Evolutionary conservation across 129 eudicot genomes (phyloP), one percentile per base, ranked within the genome.

Genomic region (Centrapalus pauciflorus): DNA sequence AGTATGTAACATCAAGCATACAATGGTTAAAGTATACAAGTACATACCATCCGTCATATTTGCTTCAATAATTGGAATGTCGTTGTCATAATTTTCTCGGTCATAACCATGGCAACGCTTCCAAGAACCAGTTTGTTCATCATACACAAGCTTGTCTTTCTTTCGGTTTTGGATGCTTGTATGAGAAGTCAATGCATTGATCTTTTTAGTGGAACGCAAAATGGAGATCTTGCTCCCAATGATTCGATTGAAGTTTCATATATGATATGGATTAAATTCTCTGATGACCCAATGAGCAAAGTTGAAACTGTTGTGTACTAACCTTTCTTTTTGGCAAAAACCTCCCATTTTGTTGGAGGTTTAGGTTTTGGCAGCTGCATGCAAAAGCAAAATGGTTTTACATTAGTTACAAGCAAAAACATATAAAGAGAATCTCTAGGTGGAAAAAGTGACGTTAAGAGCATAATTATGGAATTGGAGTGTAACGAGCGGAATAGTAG

Each of bases 321-420:
- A n/a, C n/a, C n/a, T n/a, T n/a, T n/a, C n/a, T n/a, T n/a, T 43
- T 87, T 67, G 40, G 95, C 95, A 73, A 87, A 83, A 66, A 35
- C 50, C 61, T 87, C 95, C 95, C 95, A 87, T 52, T 78, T 77
- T 28, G 95, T 87, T 28, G 95, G 90, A 64, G 90, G 95, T 60
- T 61, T 83, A 27, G 89, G 89, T 61, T 68, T 87, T 17, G 95
- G 95, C 11, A 87, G 83, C 87, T 83, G 56, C 30, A 49, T 28
- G 45, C 50, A 58, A 29, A 30, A 54, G 55, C 19, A 29, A 48
- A 45, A 12, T 50, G 23, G 7, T 8, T 21, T 25, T 14, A 41
- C 0, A 68, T 13, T 27, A 30, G n/a, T 1, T 26, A 56, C 16
- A 52, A 23, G 25, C 14, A 6, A 37, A 20, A 32, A 5, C n/a